Conservation (phyloP, 2,329 filamentous ascomycete species). For the Neoascochyta sp. region DNA sequence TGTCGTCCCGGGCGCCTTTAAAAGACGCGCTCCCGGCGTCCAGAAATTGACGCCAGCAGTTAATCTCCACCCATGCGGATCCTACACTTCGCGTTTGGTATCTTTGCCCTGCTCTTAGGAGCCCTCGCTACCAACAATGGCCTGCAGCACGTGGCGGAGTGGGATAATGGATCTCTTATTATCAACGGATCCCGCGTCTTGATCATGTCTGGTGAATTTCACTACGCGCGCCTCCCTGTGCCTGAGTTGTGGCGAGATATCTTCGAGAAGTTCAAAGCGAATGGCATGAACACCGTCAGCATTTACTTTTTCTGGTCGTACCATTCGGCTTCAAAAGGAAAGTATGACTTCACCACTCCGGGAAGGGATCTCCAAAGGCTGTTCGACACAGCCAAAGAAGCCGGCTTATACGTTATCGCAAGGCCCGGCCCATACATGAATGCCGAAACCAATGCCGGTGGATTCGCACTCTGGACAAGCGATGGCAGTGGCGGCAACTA, state of each 20-base stretch:
- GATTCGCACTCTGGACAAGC: slow-evolving; percentile 46
- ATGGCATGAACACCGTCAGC: slow-evolving; percentile 52
- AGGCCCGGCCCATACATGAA: slow-evolving; percentile 53
- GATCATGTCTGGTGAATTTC: slow-evolving; percentile 52
- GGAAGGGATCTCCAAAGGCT: slow-evolving; percentile 52
- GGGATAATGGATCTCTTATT: slow-evolving; percentile 52
- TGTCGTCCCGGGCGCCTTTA: too few species aligned
- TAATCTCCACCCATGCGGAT: slow-evolving; percentile 4
- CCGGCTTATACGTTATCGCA: slow-evolving; percentile 51
- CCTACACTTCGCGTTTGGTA: slow-evolving; percentile 2
- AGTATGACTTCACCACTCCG: slow-evolving; percentile 50
- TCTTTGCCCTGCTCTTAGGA: slow-evolving; percentile 9
- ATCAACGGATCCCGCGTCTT: slow-evolving; percentile 50
- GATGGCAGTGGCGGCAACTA: slow-evolving; percentile 47
- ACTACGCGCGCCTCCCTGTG: slow-evolving; percentile 53
- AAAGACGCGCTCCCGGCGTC: too few species aligned
- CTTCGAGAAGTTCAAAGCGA: slow-evolving; percentile 53
- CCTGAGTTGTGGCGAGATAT: slow-evolving; percentile 54
- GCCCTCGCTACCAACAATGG: slow-evolving; percentile 26
- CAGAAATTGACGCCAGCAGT: neutral
- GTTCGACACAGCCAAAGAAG: slow-evolving; percentile 51
- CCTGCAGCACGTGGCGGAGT: slow-evolving; percentile 42
- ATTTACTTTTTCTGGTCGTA: slow-evolving; percentile 53
- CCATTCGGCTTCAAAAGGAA: slow-evolving; percentile 44
- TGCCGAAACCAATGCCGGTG: slow-evolving; percentile 50